These are phyloP conservation scores for Coemansia sp. DNA, from an alignment of 192 early-diverging fungal species.

Conservation along the genomic window DNA sequence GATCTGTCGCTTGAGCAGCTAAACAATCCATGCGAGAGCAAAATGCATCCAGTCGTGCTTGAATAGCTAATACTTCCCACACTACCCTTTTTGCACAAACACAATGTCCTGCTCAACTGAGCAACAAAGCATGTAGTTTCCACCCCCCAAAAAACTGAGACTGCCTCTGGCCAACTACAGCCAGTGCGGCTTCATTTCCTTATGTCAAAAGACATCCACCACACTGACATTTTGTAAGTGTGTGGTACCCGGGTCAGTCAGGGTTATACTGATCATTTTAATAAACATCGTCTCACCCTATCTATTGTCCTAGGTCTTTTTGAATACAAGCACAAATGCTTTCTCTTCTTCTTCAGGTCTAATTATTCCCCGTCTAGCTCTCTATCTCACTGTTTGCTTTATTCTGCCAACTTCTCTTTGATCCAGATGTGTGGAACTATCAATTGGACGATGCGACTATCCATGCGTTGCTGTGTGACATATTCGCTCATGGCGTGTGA, in stretches of 20 bases:
- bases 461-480: neutral
- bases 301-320: neutral
- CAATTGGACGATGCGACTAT: neutral
- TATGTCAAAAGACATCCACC: neutral
- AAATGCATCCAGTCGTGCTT: constrained; percentile 1
- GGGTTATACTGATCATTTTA: neutral
- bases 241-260: neutral
- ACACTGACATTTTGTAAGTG: neutral
- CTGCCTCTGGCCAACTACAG: neutral
- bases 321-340: neutral
- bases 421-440: neutral
- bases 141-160: neutral
- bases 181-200: neutral
- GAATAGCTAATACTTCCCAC: constrained; percentile 9
- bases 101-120: neutral
- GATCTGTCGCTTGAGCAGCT: neutral
- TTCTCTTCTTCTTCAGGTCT: neutral
- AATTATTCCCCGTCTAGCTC: neutral
- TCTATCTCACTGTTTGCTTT: neutral
- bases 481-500: neutral
- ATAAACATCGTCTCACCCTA: neutral
- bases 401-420: neutral
- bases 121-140: neutral
- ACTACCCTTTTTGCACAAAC: neutral
- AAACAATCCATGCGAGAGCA: constrained; percentile 8